A percentile compares a stretch with the other conserved stretches of the same genome.
Evolutionary conservation across 73 alveolate species (phyloP).

Genomic region (Blepharisma japonicum): DNA sequence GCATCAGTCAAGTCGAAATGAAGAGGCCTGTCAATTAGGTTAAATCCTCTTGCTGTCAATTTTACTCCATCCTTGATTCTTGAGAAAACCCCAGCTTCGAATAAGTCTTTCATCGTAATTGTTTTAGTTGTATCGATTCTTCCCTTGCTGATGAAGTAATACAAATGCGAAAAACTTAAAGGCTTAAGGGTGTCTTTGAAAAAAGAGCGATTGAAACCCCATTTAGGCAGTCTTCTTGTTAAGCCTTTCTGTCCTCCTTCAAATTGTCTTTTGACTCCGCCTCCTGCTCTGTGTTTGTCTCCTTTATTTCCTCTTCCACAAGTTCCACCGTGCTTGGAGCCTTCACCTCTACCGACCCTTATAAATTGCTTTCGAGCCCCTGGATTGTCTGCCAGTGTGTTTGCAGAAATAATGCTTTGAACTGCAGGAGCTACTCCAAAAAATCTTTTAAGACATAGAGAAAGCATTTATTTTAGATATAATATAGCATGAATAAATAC

Average conservation of each 20-base stretch:
- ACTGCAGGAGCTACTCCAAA: no score
- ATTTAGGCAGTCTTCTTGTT: constrained; percentile 72
- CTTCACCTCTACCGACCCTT: constrained; percentile 83
- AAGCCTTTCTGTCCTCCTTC: constrained; percentile 84
- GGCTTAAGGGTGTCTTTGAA: constrained; percentile 45
- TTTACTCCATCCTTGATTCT: constrained; percentile 71
- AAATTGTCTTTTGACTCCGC: constrained; percentile 60
- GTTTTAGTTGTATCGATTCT: constrained; percentile 65
- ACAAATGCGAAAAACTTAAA: constrained; percentile 46
- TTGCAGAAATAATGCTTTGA: not conserved
- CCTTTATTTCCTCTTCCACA: constrained; percentile 87
- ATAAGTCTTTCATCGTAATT: constrained; percentile 69
- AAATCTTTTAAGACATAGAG: no score
- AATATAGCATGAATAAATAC: no score
- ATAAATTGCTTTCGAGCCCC: constrained; percentile 63
- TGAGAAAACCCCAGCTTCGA: constrained; percentile 65
- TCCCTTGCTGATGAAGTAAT: constrained; percentile 71
- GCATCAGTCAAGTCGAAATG: constrained; percentile 79
- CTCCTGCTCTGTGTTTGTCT: constrained; percentile 65
- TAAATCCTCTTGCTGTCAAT: constrained; percentile 67
- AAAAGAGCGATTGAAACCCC: constrained; percentile 47
- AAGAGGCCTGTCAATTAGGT: constrained; percentile 53
- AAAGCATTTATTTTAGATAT: no score
- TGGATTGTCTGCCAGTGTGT: constrained; percentile 70
- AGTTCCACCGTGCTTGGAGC: constrained; percentile 76